Evolutionary conservation across 2,329 filamentous ascomycete species (phyloP), one percentile per base, ranked within the genome.

Genomic region (Colletotrichum limetticola): DNA sequence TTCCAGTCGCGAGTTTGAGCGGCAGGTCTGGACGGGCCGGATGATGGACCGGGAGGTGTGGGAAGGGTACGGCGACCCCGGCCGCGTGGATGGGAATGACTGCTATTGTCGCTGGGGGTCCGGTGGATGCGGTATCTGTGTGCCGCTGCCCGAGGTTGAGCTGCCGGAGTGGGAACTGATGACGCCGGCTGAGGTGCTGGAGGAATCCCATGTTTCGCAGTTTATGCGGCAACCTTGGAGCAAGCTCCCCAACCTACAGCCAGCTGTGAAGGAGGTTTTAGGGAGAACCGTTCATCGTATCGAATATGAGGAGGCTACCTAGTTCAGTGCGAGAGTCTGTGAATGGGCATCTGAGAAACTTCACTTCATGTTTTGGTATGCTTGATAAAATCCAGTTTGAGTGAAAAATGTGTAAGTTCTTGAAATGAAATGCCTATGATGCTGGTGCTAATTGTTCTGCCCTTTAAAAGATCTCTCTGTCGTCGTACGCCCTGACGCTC

Each of bases 401-500:
- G 19, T 22, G 42, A 49, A 49, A 49, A n/a, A 22, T 22, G 30
- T 63, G 14, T 53, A 52, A 19, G 28, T 65, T 56, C 9, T 28
- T 28, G 62, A 65, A 52, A 58, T 46, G 42, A 69, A 42, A 63
- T 35, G 37, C 32, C 22, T 19, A 58, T 22, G 42, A 49, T 49
- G 42, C 42, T 22, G 42, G 42, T 49, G 42, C 42, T 49, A 11
- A n/a, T 49, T n/a, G 24, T 42, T 35, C 49, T 60, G 28, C 35
- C 37, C 2, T 61, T 19, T 77, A 85, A 73, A 84, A 85, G 66
- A 86, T 86, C 28, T 83, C 75, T 73, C 83, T 82, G 74, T 85
- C 83, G 62, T 86, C 84, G 68, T 86, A 85, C 2, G 84, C 83
- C 49, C 85, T 79, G 28, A 85, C 84, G 67, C 82, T 80, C 76